Evolutionary conservation across 2,329 filamentous ascomycete species (phyloP).

Genomic region (Venturia aucupariae): DNA sequence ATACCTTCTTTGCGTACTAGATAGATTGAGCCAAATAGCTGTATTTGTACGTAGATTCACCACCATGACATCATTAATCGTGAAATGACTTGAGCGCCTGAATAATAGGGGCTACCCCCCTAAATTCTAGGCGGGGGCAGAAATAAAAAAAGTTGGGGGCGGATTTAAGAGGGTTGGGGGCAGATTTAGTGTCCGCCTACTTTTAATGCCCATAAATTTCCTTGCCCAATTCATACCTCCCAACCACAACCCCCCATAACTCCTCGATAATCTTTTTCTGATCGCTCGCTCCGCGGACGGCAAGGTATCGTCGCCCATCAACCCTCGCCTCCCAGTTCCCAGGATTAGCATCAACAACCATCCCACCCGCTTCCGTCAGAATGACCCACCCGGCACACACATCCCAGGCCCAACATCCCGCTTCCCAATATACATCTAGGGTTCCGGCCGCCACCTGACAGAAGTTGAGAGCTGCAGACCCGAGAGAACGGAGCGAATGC

Average conservation of each 20-base stretch:
- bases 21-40: no score
- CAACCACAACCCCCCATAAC: conserved; percentile 39
- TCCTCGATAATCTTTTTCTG: conserved; percentile 39
- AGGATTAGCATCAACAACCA: conserved; percentile 63
- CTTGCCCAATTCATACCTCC: conserved; percentile 34
- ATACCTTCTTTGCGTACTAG: no score
- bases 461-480: conserved; percentile 66
- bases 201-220: conserved; percentile 1
- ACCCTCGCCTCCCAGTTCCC: conserved; percentile 55
- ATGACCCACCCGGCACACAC: conserved; percentile 76
- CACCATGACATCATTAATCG: no score
- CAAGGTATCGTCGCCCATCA: conserved; percentile 49
- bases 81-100: no score
- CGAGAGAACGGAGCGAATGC: conserved; percentile 61
- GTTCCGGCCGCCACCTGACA: conserved; percentile 63
- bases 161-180: no score
- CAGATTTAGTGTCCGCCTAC: no score
- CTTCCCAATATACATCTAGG: conserved; percentile 72
- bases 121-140: no score
- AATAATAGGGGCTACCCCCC: no score
- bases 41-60: no score
- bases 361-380: conserved; percentile 62
- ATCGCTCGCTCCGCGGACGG: conserved; percentile 36
- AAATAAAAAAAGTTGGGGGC: no score
- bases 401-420: conserved; percentile 78